phyloP scores from a whole-genome alignment of 495 filamentous ascomycete genomes.

The Penicillium daleae region DNA sequence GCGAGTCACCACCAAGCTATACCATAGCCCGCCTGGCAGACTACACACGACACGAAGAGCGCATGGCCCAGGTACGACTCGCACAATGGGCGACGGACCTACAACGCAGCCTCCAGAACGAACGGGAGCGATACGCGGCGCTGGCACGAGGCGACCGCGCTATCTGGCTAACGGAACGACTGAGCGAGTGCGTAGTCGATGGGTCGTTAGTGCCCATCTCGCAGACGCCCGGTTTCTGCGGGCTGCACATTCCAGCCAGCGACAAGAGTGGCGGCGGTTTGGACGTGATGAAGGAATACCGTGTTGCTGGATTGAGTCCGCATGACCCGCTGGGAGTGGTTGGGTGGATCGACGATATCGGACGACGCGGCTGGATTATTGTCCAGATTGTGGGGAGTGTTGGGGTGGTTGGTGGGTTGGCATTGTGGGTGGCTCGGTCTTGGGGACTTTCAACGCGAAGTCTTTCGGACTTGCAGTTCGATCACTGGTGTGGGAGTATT shows the following conservation, averaged over 20 bases:
- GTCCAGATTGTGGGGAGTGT: slow-evolving; percentile 80
- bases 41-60: slow-evolving; percentile 72
- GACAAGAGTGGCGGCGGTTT: slow-evolving; percentile 28
- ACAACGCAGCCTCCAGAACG: slow-evolving; percentile 79
- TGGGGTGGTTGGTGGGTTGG: slow-evolving; percentile 73
- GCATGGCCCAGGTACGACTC: slow-evolving; percentile 75
- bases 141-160: slow-evolving; percentile 74
- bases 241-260: slow-evolving; percentile 21
- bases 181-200: slow-evolving; percentile 75
- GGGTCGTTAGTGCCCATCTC: slow-evolving; percentile 64
- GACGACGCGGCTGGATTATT: slow-evolving; percentile 65
- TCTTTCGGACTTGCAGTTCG: slow-evolving; percentile 43
- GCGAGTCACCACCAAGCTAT: slow-evolving; percentile 57
- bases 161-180: slow-evolving; percentile 75
- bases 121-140: slow-evolving; percentile 75
- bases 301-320: slow-evolving; percentile 45
- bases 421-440: slow-evolving; percentile 61
- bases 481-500: slow-evolving; percentile 30
- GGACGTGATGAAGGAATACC: slow-evolving; percentile 36
- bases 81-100: slow-evolving; percentile 91
- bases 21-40: slow-evolving; percentile 72
- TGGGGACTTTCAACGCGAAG: slow-evolving; percentile 47
- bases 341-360: slow-evolving; percentile 69
- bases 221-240: slow-evolving; percentile 40
- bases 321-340: slow-evolving; percentile 80